phyloP scores from a whole-genome alignment of 169 alveolate genomes.

The Plasmodium cynomolgi region DNA sequence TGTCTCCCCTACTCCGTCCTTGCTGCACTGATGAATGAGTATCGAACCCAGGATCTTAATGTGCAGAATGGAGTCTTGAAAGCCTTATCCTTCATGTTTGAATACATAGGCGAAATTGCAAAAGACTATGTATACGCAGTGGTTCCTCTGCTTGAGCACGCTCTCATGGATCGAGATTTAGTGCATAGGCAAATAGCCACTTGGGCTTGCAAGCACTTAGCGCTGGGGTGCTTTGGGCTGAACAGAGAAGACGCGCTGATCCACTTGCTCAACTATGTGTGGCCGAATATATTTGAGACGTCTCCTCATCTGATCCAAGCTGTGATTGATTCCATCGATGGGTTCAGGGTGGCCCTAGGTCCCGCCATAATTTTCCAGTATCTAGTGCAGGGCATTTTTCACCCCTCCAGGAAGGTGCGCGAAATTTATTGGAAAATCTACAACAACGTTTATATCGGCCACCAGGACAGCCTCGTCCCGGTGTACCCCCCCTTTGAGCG shows the following conservation, averaged over 20 bases:
- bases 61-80: slow-evolving; percentile 99
- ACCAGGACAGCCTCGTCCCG: slow-evolving; percentile 98
- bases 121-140: slow-evolving; percentile 98
- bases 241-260: slow-evolving; percentile 97
- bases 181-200: slow-evolving; percentile 99
- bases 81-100: slow-evolving; percentile 99
- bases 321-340: slow-evolving; percentile 99
- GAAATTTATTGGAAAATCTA: slow-evolving; percentile 99
- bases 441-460: slow-evolving; percentile 98
- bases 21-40: slow-evolving; percentile 99
- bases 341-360: slow-evolving; percentile 98
- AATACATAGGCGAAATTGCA: slow-evolving; percentile 95
- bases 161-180: slow-evolving; percentile 98
- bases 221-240: slow-evolving; percentile 95
- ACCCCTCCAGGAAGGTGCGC: slow-evolving; percentile 99
- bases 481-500: slow-evolving; percentile 91
- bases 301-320: slow-evolving; percentile 98
- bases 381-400: slow-evolving; percentile 98
- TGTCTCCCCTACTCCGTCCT: slow-evolving; percentile 99
- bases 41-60: slow-evolving; percentile 98
- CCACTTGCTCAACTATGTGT: slow-evolving; percentile 97
- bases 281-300: slow-evolving; percentile 99
- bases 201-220: slow-evolving; percentile 98
- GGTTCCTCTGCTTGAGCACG: slow-evolving; percentile 98
- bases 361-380: slow-evolving; percentile 97